Evolutionary conservation across 1,139 yeast species (phyloP).

Genomic region (Pichia sp.): DNA sequence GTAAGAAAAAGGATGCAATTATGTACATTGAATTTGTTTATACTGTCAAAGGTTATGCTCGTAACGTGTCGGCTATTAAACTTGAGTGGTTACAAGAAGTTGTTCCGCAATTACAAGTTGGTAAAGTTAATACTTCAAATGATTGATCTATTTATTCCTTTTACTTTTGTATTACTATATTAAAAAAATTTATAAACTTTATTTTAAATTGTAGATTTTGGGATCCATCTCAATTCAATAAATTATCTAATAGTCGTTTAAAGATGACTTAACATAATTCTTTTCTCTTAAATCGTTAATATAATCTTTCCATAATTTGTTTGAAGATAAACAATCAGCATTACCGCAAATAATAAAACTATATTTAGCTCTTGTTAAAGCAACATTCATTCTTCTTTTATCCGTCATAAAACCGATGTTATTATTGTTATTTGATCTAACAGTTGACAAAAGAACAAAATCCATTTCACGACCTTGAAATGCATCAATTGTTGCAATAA

Average conservation of each 20-base stretch:
- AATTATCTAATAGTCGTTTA: conserved; percentile 5
- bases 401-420: conserved; percentile 84
- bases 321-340: conserved; percentile 44
- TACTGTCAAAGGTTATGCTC: conserved; percentile 88
- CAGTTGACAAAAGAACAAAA: conserved; percentile 81
- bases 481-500: conserved; percentile 84
- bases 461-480: conserved; percentile 97
- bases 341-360: conserved; percentile 72
- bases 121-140: conserved; percentile 20
- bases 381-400: conserved; percentile 87
- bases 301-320: conserved; percentile 49
- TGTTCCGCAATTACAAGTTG: conserved; percentile 61
- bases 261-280: conserved; percentile 13
- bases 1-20: conserved; percentile 74
- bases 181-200: background rate
- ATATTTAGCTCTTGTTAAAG: conserved; percentile 83
- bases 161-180: background rate
- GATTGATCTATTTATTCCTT: background rate
- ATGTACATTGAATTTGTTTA: conserved; percentile 93
- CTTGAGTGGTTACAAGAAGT: conserved; percentile 81
- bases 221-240: background rate
- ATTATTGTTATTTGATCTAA: conserved; percentile 75
- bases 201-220: background rate
- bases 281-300: conserved; percentile 25
- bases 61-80: conserved; percentile 80